phyloP scores from a whole-genome alignment of 1,139 yeast genomes.

The Candida pseudoviswanathii region DNA sequence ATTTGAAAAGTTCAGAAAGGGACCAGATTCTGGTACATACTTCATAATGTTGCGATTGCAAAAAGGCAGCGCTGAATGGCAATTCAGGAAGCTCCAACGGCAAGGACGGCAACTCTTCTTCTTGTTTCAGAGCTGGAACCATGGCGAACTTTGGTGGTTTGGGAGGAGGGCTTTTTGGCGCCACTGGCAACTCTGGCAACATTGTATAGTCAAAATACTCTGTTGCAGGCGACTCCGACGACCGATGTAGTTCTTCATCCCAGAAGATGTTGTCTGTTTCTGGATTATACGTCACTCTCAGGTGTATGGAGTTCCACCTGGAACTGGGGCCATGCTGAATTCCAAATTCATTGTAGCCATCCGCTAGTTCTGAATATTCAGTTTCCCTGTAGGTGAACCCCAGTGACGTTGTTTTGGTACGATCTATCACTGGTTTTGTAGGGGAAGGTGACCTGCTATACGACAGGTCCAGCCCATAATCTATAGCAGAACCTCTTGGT shows the following conservation, averaged over 20 bases:
- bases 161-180: constrained; percentile 3
- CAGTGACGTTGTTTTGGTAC: constrained; percentile 2
- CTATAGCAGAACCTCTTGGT: neutral
- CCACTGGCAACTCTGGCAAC: constrained; percentile 42
- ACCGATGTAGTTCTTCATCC: constrained; percentile 17
- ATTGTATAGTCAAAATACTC: constrained; percentile 42
- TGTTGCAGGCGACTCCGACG: constrained; percentile 25
- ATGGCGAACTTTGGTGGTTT: constrained; percentile 1
- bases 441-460: constrained; percentile 38
- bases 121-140: constrained; percentile 8
- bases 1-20: constrained; percentile 43
- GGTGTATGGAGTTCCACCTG: constrained; percentile 20
- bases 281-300: constrained; percentile 17
- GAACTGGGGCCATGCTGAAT: constrained; percentile 15
- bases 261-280: constrained; percentile 18
- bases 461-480: constrained; percentile 7
- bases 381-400: constrained; percentile 5
- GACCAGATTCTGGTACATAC: constrained; percentile 43
- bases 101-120: constrained; percentile 46
- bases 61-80: constrained; percentile 55
- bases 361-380: neutral
- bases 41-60: constrained; percentile 50
- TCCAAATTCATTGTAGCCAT: constrained; percentile 15
- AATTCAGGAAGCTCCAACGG: constrained; percentile 59
- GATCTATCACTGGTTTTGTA: constrained; percentile 16